Evolutionary conservation across 139 green algal species (phyloP), one percentile per base, ranked within the genome.

Genomic region (Mychonastes homosphaera): DNA sequence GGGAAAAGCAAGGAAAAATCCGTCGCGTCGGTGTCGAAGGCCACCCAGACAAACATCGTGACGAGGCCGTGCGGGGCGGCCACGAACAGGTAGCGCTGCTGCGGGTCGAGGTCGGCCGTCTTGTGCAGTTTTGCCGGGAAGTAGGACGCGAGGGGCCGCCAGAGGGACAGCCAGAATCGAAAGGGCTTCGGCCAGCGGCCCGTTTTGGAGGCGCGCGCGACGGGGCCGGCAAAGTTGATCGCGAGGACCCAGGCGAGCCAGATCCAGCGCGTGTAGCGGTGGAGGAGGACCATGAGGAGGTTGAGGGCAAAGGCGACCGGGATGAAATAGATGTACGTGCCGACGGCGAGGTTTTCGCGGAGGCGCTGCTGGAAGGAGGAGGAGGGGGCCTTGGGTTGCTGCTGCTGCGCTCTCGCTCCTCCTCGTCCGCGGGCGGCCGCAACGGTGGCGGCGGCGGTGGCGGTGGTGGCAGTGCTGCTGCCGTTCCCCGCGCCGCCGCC

Each of bases 61-160:
- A 71, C 36, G 12, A 68, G 52, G 33, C 75, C 75, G 60, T 83
- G 75, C 2, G 75, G 75, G 40, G 74, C 64, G 6, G 56, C 67
- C 6, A 59, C 69, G 50, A 83, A 83, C 28, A 83, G 58, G 62
- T 83, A 83, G 35, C 64, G 58, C 26, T 53, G 19, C 24, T 64
- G 44, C n/a, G 75, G 75, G 35, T 83, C 75, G 2, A 83, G 64
- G 3, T 83, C 72, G 32, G 39, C 67, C 24, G 71, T 76, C 60
- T 78, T 83, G 39, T 72, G 32, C 4, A 83, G 62, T 21, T 62
- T 44, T 4, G 46, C 56, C n/a, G 75, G 72, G 43, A 80, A 83
- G 58, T 80, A 80, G 5, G 70, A 53, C 9, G 68, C 64, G 27
- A 70, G 48, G 27, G 69, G 53, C 30, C 58, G 64, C 75, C 75